Percentiles rank a stretch among this genome's conserved stretches.
These are phyloP conservation scores for Leishmania lainsoni DNA, from an alignment of 208 protist genomes.

Conservation along the genomic window DNA sequence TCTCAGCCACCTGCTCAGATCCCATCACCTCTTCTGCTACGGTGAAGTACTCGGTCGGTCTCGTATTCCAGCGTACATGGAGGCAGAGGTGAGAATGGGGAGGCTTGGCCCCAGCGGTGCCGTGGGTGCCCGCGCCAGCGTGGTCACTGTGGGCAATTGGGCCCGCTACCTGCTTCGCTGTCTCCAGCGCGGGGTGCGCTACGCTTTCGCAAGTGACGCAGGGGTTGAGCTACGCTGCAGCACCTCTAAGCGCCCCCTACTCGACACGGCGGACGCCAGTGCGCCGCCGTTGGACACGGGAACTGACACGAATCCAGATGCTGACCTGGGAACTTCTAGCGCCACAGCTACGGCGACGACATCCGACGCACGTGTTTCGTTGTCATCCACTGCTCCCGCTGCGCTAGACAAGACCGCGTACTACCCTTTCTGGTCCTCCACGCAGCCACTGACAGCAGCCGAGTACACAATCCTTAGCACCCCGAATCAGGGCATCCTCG, in stretches of 20 bases:
- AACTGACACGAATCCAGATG: not conserved
- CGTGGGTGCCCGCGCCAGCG: not conserved
- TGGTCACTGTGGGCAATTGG: not conserved
- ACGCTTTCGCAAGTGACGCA: slow-evolving; percentile 12
- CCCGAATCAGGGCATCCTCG: slow-evolving; percentile 29
- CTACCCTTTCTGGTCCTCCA: slow-evolving; percentile 33
- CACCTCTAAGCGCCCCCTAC: not conserved
- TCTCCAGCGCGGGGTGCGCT: slow-evolving; percentile 6
- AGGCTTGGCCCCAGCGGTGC: not conserved
- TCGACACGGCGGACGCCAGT: not conserved
- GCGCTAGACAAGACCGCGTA: not conserved
- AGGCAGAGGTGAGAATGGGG: not conserved
- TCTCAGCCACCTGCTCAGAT: slow-evolving; percentile 19
- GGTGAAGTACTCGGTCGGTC: slow-evolving; percentile 19
- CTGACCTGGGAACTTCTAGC: not conserved
- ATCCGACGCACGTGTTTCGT: not conserved
- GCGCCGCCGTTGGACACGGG: not conserved
- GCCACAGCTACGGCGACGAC: not conserved
- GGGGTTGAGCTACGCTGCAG: not conserved
- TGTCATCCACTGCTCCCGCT: not conserved
- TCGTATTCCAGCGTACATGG: slow-evolving; percentile 25
- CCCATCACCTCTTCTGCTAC: slow-evolving; percentile 26
- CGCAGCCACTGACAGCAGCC: slow-evolving; percentile 66
- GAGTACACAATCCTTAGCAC: slow-evolving; percentile 84
- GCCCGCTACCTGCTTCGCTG: not conserved